Evolutionary conservation across 805 yeast species (phyloP), one percentile per base, ranked within the genome.

Genomic region (Phaffomyces antillensis): DNA sequence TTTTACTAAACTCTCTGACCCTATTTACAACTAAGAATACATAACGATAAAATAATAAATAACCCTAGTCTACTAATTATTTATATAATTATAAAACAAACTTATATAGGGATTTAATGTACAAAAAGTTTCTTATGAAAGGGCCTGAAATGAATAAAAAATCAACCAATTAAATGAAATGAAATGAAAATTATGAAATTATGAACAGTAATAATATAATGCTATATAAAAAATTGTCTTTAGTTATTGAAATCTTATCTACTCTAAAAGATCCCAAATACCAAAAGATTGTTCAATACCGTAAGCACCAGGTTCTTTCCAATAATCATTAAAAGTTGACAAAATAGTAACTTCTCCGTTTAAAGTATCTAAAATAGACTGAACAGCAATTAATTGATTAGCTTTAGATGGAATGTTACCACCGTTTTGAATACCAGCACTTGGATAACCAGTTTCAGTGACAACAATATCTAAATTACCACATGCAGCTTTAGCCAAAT

Each of bases 401-500:
- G 60, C 86, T 7, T 65, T 60, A 33, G 78, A 65, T 48, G 96
- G 96, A 35, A 80, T 75, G 53, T 88, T 85, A 41, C 66, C 65
- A 45, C 96, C 96, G 59, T 86, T 79, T 46, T 72, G 68, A 48
- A 60, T 61, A 57, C 96, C 96, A 36, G 70, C 67, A 53, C 82
- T 77, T 55, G 96, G 96, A 62, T 86, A 89, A 37, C 96, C 96
- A 6, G 96, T 88, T 65, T 89, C 96, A 18, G 95, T 81, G 45
- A 89, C 79, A 18, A 70, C 52, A 33, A 86, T 80, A 8, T 67
- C 63, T 62, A 73, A 68, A 46, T 68, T 65, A 42, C 63, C 64
- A 68, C 96, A 89, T 39, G 71, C 65, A 15, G 63, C 64, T 52
- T 73, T 64, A 24, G 81, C 81, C 46, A 81, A 60, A 20, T 56